phyloP scores from a whole-genome alignment of 1,284 basidiomycete genomes.

The Irpex sp. region DNA sequence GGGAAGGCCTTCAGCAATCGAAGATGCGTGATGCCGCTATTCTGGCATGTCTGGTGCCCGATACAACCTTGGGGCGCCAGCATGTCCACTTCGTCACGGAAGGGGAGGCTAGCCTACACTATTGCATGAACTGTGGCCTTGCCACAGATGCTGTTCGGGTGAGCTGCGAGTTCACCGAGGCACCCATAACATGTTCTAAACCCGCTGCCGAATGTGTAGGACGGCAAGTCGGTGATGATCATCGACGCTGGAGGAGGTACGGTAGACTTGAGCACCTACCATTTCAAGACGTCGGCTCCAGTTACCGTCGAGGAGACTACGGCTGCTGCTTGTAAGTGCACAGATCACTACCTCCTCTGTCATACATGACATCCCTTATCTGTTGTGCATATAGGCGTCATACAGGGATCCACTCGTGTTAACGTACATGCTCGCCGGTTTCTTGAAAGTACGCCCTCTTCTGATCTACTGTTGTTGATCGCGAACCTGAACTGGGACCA shows the following conservation, averaged over 20 bases:
- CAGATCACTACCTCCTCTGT: background rate
- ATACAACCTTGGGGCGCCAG: constrained; percentile 24
- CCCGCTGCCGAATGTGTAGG: background rate
- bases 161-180: constrained; percentile 7
- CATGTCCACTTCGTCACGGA: constrained; percentile 45
- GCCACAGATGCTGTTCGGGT: constrained; percentile 29
- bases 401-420: constrained; percentile 24
- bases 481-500: background rate
- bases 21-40: constrained; percentile 36
- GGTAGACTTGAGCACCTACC: constrained; percentile 50
- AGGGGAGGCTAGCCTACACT: constrained; percentile 48
- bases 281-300: constrained; percentile 20
- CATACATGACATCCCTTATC: background rate
- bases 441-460: constrained; percentile 23
- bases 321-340: constrained; percentile 37
- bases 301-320: constrained; percentile 35
- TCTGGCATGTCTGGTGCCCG: constrained; percentile 28
- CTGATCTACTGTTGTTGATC: background rate
- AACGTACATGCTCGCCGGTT: constrained; percentile 27
- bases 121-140: constrained; percentile 37
- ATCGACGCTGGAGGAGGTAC: constrained; percentile 60
- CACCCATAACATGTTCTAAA: background rate
- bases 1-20: constrained; percentile 39
- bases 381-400: constrained; percentile 15
- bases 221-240: constrained; percentile 43